These are phyloP conservation scores for Cardamine resedifolia DNA, from an alignment of 345 rosid species.

Conservation along the genomic window DNA sequence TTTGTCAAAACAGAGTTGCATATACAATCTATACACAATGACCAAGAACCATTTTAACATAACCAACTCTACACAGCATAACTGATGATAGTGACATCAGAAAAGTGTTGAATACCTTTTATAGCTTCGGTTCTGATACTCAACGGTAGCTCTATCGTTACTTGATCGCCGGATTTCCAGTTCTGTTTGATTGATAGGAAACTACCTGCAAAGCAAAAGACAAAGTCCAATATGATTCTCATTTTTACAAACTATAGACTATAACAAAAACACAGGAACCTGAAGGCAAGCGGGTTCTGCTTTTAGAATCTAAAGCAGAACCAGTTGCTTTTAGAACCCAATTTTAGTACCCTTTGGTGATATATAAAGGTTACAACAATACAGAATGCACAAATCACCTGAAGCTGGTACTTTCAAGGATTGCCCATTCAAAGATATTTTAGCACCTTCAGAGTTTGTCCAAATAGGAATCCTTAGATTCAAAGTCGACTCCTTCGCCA, in stretches of 20 bases:
- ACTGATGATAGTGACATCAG: neutral
- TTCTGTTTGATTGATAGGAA: constrained; percentile 49
- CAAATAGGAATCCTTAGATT: constrained; percentile 76
- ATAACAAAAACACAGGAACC: neutral
- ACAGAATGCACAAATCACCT: constrained; percentile 45
- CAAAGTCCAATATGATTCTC: constrained; percentile 10
- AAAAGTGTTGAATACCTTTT: constrained; percentile 49
- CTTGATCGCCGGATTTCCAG: constrained; percentile 61
- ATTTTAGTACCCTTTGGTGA: neutral
- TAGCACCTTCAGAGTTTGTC: constrained; percentile 58
- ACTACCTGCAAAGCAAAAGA: constrained; percentile 47
- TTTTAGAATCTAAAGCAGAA: neutral
- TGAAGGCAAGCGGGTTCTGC: neutral
- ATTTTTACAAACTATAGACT: constrained; percentile 1
- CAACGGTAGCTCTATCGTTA: constrained; percentile 62
- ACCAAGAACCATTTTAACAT: neutral
- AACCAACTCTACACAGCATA: neutral
- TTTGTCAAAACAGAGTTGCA: constrained; percentile 23
- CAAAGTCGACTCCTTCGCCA: constrained; percentile 53
- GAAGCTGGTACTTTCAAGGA: constrained; percentile 53
- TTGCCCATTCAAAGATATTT: constrained; percentile 59
- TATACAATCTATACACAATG: neutral
- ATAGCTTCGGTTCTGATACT: constrained; percentile 63
- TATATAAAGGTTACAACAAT: neutral
- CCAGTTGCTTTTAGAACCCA: too few species aligned